These are phyloP conservation scores for Rosa hybrid DNA, from an alignment of 331 rosid genomes.

Conservation along the genomic window DNA sequence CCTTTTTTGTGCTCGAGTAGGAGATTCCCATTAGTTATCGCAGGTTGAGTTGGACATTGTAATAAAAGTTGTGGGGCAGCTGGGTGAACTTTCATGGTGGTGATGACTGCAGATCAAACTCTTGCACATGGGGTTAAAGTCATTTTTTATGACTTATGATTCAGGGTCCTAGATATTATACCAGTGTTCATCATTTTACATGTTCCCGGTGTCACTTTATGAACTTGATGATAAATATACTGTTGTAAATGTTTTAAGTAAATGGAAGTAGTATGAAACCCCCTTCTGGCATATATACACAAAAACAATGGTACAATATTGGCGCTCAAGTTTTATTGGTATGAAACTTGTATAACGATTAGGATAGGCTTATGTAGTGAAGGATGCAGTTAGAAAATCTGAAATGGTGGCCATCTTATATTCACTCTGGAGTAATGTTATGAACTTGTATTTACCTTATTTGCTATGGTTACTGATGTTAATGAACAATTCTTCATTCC, in stretches of 20 bases:
- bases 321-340: background rate
- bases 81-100: background rate
- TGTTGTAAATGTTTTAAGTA: background rate
- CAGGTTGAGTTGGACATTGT: background rate
- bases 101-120: background rate
- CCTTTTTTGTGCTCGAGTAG: background rate
- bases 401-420: background rate
- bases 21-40: background rate
- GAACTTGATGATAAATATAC: background rate
- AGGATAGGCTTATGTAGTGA: background rate
- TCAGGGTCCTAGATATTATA: background rate
- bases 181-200: background rate
- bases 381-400: background rate
- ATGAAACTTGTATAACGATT: background rate
- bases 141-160: background rate
- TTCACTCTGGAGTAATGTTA: background rate
- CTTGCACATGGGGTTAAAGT: background rate
- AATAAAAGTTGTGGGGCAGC: background rate
- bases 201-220: background rate
- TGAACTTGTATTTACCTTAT: background rate
- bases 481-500: background rate
- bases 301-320: background rate
- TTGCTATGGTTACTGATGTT: background rate
- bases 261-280: background rate
- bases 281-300: background rate